Evolutionary conservation across 1,284 basidiomycete species (phyloP).

Genomic region (Amylostereum areolatum): DNA sequence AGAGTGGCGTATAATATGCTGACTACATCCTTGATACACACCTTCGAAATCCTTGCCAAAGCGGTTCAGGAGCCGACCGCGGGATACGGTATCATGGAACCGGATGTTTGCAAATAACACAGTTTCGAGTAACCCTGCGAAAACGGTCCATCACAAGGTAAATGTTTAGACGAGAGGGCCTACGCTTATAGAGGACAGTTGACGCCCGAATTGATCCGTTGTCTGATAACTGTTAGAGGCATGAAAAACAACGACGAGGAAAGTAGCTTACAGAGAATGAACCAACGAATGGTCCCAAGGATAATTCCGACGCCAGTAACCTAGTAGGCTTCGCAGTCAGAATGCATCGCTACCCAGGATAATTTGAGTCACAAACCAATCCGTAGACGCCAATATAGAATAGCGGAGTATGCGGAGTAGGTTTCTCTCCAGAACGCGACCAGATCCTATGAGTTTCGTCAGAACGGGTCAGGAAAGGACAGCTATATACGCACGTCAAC

Average conservation of each 20-base stretch:
- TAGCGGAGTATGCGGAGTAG: conserved; percentile 37
- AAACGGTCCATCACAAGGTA: conserved; percentile 9
- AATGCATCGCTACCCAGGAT: not conserved
- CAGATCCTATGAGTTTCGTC: conserved; percentile 44
- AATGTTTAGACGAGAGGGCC: conserved; percentile 23
- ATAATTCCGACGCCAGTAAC: conserved; percentile 45
- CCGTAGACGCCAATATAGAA: conserved; percentile 83
- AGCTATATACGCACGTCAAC: conserved; percentile 50
- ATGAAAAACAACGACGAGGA: conserved; percentile 3
- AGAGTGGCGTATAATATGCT: not conserved
- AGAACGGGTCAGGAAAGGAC: not conserved
- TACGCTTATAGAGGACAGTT: conserved; percentile 64
- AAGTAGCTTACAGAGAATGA: conserved; percentile 49
- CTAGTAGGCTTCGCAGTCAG: conserved; percentile 19
- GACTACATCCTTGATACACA: conserved; percentile 17
- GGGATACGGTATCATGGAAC: conserved; percentile 90
- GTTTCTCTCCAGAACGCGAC: conserved; percentile 46
- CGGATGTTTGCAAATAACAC: conserved; percentile 89
- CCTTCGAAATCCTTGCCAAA: conserved; percentile 95
- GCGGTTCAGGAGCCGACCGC: conserved; percentile 81
- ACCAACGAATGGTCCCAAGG: conserved; percentile 60
- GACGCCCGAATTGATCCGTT: conserved; percentile 68
- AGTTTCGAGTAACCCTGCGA: conserved; percentile 66
- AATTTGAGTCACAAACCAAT: conserved; percentile 28
- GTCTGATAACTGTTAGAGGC: conserved; percentile 31